Evolutionary conservation across 2,329 filamentous ascomycete species (phyloP).

Genomic region (Dothidotthia symphoricarpi): DNA sequence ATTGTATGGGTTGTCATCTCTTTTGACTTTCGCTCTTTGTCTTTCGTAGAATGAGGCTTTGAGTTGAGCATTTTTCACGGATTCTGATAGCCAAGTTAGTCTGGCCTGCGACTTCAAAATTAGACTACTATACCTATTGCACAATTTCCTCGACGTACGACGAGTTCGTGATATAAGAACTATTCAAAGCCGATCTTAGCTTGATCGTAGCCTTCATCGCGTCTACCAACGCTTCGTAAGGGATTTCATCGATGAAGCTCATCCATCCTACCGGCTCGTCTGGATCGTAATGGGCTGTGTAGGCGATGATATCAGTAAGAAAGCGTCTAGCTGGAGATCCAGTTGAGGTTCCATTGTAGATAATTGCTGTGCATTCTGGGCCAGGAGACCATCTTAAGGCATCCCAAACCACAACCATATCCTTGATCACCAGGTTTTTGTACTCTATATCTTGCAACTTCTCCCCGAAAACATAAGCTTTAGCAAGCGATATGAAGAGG

Average conservation of each 20-base stretch:
- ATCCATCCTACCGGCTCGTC: not conserved
- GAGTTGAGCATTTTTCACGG: too few relatives aligned
- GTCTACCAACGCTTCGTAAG: slow-evolving; percentile 1
- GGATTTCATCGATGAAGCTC: not conserved
- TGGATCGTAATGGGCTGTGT: not conserved
- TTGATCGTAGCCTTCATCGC: slow-evolving; percentile 1
- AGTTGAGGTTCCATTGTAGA: not conserved
- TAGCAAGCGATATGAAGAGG: not conserved
- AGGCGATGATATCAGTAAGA: not conserved
- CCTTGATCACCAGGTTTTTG: slow-evolving; percentile 2
- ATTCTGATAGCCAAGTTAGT: too few relatives aligned
- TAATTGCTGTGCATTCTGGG: not conserved
- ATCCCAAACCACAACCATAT: not conserved
- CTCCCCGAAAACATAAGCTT: slow-evolving; percentile 7
- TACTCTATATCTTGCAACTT: slow-evolving; percentile 5
- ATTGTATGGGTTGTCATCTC: too few relatives aligned
- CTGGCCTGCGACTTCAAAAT: too few relatives aligned
- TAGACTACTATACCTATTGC: too few relatives aligned
- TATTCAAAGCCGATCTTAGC: not conserved
- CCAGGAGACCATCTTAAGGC: not conserved
- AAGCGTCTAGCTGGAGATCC: not conserved
- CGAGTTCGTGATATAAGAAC: not conserved
- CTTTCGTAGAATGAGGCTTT: too few relatives aligned
- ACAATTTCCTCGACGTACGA: not conserved
- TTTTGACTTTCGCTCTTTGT: too few relatives aligned